Evolutionary conservation across 2,329 filamentous ascomycete species (phyloP), one percentile per base, ranked within the genome.

Genomic region (Cytospora schulzeri): DNA sequence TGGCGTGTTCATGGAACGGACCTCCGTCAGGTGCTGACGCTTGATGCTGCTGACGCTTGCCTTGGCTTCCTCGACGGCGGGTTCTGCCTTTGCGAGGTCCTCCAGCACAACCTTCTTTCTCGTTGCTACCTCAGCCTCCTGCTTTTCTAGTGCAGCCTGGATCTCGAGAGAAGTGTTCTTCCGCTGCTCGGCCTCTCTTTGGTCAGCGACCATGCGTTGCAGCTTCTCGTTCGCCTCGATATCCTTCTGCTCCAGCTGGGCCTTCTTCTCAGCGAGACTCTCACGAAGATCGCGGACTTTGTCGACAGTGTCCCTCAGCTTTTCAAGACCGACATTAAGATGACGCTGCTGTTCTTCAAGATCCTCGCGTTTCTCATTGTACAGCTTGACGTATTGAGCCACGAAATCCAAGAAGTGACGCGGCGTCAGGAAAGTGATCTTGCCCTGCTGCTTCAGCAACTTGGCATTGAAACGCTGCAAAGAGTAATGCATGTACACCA

Each of bases 31-130:
- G 77, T 99, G 95, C 75, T 97, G 93, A 74, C 91, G 88, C 82
- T 98, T 99, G 81, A 99, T 99, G 81, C 96, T 97, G 81, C 91
- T 95, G 77, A 99, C 96, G 78, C 93, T 97, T 76, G 93, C 92
- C 80, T 95, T 92, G 57, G 95, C 95, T 77, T 96, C 93, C 67
- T 91, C 80, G 62, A 99, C 95, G 57, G 95, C 95, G 11, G 95
- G 95, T 75, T 98, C 94, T 17, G 95, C 95, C 74, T 88, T 90
- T 33, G 92, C 94, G 65, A 99, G 82, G 79, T 99, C 95, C 70
- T 88, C 85, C 71, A 96, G 79, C 41, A 98, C 96, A 63, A 96
- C 88, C 76, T 94, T 89, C 75, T 87, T 90, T 69, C 95, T 89
- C 69, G 85, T 82, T 4, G 92, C 91, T 52, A 99, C 93, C 75